Conservation (phyloP, 371 early-diverging fungal genomes). For the Rhizomucor miehei region DNA sequence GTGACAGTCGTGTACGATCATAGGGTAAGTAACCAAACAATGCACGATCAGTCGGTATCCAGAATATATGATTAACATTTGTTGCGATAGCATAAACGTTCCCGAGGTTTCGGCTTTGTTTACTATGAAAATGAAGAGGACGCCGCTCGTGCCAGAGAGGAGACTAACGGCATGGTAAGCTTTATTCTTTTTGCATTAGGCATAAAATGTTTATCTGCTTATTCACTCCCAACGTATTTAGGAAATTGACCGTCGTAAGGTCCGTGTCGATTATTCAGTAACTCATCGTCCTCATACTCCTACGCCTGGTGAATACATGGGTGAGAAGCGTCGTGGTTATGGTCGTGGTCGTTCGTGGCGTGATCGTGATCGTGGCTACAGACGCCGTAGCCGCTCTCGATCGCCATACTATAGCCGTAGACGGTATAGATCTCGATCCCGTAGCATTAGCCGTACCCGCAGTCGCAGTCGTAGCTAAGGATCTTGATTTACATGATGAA, state of each 20-base stretch:
- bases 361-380: slow-evolving; percentile 7
- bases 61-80: background rate
- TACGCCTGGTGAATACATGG: slow-evolving; percentile 70
- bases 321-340: slow-evolving; percentile 32
- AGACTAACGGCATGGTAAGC: slow-evolving; percentile 25
- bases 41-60: background rate
- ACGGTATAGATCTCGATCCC: slow-evolving; percentile 25
- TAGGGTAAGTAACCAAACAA: slow-evolving; percentile 34
- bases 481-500: no score
- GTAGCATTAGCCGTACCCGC: slow-evolving; percentile 41
- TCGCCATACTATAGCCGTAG: slow-evolving; percentile 17
- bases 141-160: slow-evolving; percentile 76
- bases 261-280: slow-evolving; percentile 75
- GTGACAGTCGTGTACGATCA: slow-evolving; percentile 62
- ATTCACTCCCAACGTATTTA: slow-evolving; percentile 7
- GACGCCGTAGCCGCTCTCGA: slow-evolving; percentile 17
- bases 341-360: slow-evolving; percentile 5
- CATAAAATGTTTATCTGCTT: no score
- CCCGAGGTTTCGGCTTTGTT: slow-evolving; percentile 82
- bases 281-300: slow-evolving; percentile 63
- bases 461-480: slow-evolving; percentile 2
- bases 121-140: slow-evolving; percentile 77
- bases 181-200: no score
- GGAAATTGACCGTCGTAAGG: slow-evolving; percentile 65
- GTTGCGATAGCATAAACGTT: slow-evolving; percentile 26